Base-by-base conservation (phyloP, 1,139 yeast species). In the Suhomyces atakaporum region DNA sequence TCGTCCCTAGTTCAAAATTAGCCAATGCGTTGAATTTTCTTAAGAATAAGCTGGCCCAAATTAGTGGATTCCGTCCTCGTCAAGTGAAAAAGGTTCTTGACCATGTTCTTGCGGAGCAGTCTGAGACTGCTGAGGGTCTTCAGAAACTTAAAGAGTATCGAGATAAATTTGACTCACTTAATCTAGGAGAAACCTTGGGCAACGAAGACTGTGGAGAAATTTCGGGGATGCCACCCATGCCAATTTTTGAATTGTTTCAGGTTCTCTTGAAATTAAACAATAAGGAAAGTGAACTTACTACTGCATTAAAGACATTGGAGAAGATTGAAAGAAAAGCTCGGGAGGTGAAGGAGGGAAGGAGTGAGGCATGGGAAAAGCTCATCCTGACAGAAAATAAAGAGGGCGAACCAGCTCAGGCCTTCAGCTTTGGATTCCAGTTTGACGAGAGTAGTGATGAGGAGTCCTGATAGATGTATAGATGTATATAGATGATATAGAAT, bases 1-100 rank as follows among this genome's bases (percentile, higher is more conserved):
- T 88, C 59, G 92, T 87, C 5, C 95, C 96, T 0, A 55, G 56
- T 26, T 69, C 76, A 25, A 76, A 78, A 36, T 64, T 85, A 18
- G 68, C 77, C 14, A 66, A 72, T 27, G 94, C 81, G 2, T 63
- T 86, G 41, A 64, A 75, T 46, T 89, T 89, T 50, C 73, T 89
- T 53, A 77, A 81, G 49, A 71, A 76, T 47, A 84, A 81, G 53
- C 68, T 73, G 6, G 74, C 74, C 27, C 96, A 89, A 57, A 71
- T 88, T 9, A 81, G 90, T 38, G 97, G 97, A 7, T 88, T 89
- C 58, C 76, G 78, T 40, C 73, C 81, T 7, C 67, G 66, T 29
- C 74, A 74, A 33, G 75, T 82, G 13, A 66, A 65, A 26, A 43
- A 49, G 4, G 64, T 75, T 2, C 52, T 76, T 16, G 60, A 59